phyloP scores from a whole-genome alignment of 2,329 filamentous ascomycete species.

The Cercospora zeae-maydis region DNA sequence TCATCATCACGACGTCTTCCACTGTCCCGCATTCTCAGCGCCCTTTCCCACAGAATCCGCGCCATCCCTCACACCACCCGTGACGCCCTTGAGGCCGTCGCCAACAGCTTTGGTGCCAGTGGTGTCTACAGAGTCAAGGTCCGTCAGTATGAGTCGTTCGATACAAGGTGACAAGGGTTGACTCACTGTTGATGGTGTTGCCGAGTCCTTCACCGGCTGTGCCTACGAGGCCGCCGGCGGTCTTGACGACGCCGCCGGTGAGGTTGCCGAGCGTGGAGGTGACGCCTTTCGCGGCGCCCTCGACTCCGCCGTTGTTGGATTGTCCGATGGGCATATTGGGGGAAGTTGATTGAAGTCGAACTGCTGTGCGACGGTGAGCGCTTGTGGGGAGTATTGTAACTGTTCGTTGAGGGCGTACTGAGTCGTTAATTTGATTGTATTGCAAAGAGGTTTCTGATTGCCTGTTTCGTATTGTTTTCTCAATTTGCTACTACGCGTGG shows the following conservation, averaged over 20 bases:
- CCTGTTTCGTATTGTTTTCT: not conserved
- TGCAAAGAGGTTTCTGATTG: not conserved
- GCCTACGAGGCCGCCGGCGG: conserved; percentile 52
- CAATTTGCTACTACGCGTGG: not conserved
- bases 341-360: conserved; percentile 12
- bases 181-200: conserved; percentile 43
- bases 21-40: conserved; percentile 47
- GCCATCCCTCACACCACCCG: conserved; percentile 46
- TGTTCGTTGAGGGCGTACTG: not conserved
- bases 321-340: conserved; percentile 13
- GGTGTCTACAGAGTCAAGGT: conserved; percentile 26
- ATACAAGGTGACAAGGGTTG: not conserved
- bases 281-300: conserved; percentile 34
- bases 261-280: conserved; percentile 48
- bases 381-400: not conserved
- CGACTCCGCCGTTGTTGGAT: conserved; percentile 24
- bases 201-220: conserved; percentile 45
- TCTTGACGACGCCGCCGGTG: conserved; percentile 53
- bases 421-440: not conserved
- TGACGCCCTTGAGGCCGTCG: conserved; percentile 42
- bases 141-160: not conserved
- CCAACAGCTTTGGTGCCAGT: conserved; percentile 46
- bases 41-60: conserved; percentile 43
- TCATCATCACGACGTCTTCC: conserved; percentile 36
- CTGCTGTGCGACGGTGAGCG: conserved; percentile 13